Evolutionary conservation across 805 yeast genomes (phyloP).

Genomic region (Candida orba): DNA sequence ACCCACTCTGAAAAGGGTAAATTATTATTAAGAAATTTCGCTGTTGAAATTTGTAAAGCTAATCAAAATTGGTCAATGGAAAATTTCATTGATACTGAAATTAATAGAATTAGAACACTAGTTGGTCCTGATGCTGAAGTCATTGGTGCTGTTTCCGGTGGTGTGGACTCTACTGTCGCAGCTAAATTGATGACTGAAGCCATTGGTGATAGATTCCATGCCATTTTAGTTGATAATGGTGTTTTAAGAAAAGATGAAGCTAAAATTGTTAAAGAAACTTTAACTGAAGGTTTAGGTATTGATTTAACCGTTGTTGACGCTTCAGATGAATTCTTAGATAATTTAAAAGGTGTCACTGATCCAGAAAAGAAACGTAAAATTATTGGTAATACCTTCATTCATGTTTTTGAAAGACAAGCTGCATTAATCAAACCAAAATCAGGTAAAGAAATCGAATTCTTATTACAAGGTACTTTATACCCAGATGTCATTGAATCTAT

Average conservation of each 20-base stretch:
- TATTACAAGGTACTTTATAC: conserved; percentile 94
- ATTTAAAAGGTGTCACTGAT: conserved; percentile 90
- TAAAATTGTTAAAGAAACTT: conserved; percentile 75
- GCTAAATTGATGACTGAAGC: conserved; percentile 98
- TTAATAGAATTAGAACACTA: conserved; percentile 78
- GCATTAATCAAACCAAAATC: conserved; percentile 82
- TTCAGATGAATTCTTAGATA: conserved; percentile 75
- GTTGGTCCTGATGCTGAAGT: conserved; percentile 99
- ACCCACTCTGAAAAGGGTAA: conserved; percentile 94
- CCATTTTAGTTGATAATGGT: conserved; percentile 96
- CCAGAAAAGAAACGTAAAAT: conserved; percentile 99
- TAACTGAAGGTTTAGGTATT: conserved; percentile 90
- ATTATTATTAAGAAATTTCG: conserved; percentile 81
- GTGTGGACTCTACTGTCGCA: conserved; percentile 98
- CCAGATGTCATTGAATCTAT: conserved; percentile 98
- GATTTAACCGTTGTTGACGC: conserved; percentile 94
- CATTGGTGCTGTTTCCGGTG: conserved; percentile 99
- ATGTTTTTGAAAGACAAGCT: conserved; percentile 95
- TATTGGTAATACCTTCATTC: conserved; percentile 96
- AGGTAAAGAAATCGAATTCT: conserved; percentile 85
- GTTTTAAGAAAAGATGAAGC: conserved; percentile 95
- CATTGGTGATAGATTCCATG: conserved; percentile 97
- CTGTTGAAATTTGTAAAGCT: conserved; percentile 83
- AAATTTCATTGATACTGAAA: conserved; percentile 95
- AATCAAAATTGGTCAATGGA: conserved; percentile 94